A percentile compares a stretch with the other conserved stretches of the same genome.
Conservation (phyloP, 225 moss, liverwort and hornwort species). For the Pleurozium schreberi region DNA sequence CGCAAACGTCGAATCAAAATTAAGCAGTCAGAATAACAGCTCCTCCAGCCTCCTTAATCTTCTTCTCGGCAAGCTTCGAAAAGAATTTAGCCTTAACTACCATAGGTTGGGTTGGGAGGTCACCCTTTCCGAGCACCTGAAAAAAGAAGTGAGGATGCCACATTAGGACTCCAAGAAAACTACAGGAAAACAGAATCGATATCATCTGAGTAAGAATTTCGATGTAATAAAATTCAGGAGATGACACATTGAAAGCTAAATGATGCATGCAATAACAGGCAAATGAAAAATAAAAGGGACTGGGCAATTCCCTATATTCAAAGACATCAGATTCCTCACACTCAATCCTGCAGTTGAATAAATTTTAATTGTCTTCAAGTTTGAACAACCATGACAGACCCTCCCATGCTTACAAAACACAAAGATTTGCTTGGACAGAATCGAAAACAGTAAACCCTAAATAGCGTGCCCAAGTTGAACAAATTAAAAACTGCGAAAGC, state of each 20-base stretch:
- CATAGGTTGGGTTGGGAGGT: conserved; percentile 39
- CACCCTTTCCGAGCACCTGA: conserved; percentile 47
- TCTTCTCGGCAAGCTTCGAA: conserved; percentile 50
- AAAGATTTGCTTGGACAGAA: not conserved
- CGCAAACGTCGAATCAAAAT: not conserved
- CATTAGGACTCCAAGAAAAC: not conserved
- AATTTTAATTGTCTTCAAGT: too few species aligned
- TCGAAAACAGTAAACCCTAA: not conserved
- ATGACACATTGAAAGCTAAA: not conserved
- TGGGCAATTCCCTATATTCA: not conserved
- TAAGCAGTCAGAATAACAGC: conserved; percentile 38
- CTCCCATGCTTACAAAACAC: not conserved
- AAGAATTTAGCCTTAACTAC: conserved; percentile 48
- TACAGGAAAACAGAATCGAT: not conserved
- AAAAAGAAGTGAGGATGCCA: not conserved
- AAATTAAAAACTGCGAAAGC: not conserved
- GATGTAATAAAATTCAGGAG: not conserved
- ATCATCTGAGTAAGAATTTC: not conserved
- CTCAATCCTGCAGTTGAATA: not conserved
- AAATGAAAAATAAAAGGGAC: not conserved
- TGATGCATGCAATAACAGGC: not conserved
- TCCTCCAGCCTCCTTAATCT: conserved; percentile 36
- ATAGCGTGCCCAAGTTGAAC: not conserved
- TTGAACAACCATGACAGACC: not conserved
- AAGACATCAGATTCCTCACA: not conserved